A percentile compares a stretch with the other conserved stretches of the same genome.
Evolutionary conservation across 2,329 filamentous ascomycete genomes (phyloP).

Genomic region (Aspergillus novofumigatus): DNA sequence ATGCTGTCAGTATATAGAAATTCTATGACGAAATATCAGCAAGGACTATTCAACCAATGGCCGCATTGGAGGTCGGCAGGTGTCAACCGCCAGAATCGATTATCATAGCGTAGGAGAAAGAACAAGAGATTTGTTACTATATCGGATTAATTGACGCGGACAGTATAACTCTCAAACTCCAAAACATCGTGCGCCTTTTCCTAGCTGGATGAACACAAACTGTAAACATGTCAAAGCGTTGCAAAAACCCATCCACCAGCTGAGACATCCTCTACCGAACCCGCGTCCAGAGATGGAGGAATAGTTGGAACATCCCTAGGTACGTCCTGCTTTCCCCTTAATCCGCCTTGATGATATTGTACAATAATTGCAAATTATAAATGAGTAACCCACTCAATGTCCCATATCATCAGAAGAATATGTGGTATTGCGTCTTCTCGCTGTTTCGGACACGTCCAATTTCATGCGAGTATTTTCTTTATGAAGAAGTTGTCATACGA

Average conservation of each 20-base stretch:
- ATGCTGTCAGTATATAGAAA: neutral
- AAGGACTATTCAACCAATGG: neutral
- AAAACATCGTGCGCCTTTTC: slow-evolving; percentile 27
- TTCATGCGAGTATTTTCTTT: neutral
- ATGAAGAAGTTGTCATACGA: slow-evolving; percentile 3
- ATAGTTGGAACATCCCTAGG: neutral
- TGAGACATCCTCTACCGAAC: slow-evolving; percentile 2
- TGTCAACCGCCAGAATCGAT: neutral
- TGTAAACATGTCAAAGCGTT: slow-evolving; percentile 15
- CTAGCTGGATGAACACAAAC: slow-evolving; percentile 17
- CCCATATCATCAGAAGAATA: neutral
- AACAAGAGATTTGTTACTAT: neutral
- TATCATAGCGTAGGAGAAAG: neutral
- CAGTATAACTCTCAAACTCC: slow-evolving; percentile 10
- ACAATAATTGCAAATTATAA: slow-evolving; percentile 21
- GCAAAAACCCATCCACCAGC: slow-evolving; percentile 17
- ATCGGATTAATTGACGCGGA: neutral
- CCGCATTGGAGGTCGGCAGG: neutral
- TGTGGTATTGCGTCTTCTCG: neutral
- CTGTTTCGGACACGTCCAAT: slow-evolving; percentile 1
- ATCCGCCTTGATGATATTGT: slow-evolving; percentile 15
- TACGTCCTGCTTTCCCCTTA: neutral
- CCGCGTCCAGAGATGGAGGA: neutral
- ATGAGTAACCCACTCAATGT: slow-evolving; percentile 1
- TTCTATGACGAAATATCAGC: neutral